Evolutionary conservation across 108 stramenopile genomes (phyloP), one percentile per base, ranked within the genome.

Genomic region (Pseudonitzschia delicatissima): DNA sequence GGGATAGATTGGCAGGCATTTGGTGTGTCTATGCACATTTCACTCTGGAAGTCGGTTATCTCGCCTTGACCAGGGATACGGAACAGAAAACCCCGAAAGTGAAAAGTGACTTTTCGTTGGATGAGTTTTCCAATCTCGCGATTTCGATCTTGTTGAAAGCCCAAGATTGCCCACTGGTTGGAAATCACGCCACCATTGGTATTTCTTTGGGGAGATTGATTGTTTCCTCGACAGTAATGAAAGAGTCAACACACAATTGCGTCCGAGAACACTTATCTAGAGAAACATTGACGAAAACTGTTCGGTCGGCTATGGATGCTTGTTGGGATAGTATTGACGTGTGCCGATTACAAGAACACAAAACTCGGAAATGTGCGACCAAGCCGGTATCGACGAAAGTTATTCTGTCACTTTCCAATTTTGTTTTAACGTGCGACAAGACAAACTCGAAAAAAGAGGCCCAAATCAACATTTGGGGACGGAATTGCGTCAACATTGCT

Each of bases 21-120:
- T 61, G 60, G 60, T 61, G 60, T 23, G 60, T 61, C 20, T 61
- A 61, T 42, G 33, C 37, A 0, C 60, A 61, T 42, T 61, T 61
- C 40, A 36, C 25, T 5, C 9, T 61, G 5, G 60, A 61, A 35
- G 60, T 61, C 1, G 60, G 60, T 8, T 40, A 18, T 9, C 39
- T 61, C 39, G 60, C 34, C 32, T 18, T 61, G 39, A 18, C 9
- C 32, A 5, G 13, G 9, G 20, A 33, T 21, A n/a, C 17, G 23
- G n/a, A 60, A 21, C 2, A 5, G 26, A n/a, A 61, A 21, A 20
- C 21, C 15, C 17, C 39, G 18, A 26, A 61, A 4, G 60, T 20
- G 20, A 20, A 61, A 2, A 42, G 8, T 17, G 2, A 32, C 2
- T 5, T 17, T 17, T 25, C 21, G 27, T 20, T 12, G 37, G 20